Base-by-base conservation (phyloP, 495 filamentous ascomycete species). In the Beverwykella pulmonaria region DNA sequence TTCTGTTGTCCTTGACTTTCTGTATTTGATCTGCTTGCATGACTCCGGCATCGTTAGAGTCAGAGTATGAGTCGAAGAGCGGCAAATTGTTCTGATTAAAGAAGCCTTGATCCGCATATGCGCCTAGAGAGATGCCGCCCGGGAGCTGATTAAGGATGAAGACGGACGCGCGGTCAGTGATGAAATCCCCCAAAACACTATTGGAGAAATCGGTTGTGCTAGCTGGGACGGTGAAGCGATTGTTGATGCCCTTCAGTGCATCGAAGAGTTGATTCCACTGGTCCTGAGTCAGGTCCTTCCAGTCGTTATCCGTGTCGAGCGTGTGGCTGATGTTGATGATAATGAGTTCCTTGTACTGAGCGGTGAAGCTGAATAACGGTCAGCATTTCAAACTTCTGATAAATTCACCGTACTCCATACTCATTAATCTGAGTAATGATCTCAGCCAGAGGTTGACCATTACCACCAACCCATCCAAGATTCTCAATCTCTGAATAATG, bases 231-330 rank as follows among this genome's bases (percentile, higher is more conserved):
- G 59, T 53, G 19, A 59, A 53, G 2, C 63, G 67, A 41, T 60
- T 63, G 58, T 70, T 70, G 53, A 73, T 39, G 29, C 59, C 62
- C 63, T 64, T 63, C 7, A 73, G 60, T 27, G 64, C 59, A 25
- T 61, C 47, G 53, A 70, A 73, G 32, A 73, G 63, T 22, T 55
- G 26, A 41, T 73, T 73, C 70, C 70, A 73, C 36, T 73, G 59
- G 19, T 54, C 62, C 56, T 73, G 70, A 0, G 49, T 66, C 14
- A 73, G 56, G 48, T 69, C 63, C 27, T 54, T 58, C 58, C 67
- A 73, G 34, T 65, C 48, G 25, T 63, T 59, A 46, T 73, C 70
- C 8, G 70, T 70, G 44, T 73, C 60, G 6, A 67, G 23, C 2
- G 70, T 64, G 48, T 73, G 70, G 22, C 30, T 50, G 22, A 73